phyloP scores from a whole-genome alignment of 768 basidiomycete genomes.

The Pisolithus orientalis region DNA sequence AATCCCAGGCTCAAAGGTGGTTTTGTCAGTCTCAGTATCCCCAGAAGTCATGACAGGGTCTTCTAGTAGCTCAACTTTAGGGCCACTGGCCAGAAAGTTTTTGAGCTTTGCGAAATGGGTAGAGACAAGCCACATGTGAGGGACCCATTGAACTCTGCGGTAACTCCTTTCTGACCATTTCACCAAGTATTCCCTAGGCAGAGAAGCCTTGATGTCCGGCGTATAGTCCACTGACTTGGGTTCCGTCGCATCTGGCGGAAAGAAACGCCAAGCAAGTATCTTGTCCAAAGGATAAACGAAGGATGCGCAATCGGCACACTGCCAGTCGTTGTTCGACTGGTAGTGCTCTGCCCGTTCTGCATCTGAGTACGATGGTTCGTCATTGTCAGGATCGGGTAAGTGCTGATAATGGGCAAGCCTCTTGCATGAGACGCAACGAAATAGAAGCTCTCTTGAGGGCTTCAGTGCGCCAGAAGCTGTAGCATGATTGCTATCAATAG shows the following conservation, averaged over 20 bases:
- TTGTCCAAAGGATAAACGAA: constrained; percentile 69
- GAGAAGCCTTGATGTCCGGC: constrained; percentile 47
- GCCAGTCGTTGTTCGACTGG: constrained; percentile 50
- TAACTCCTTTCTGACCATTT: constrained; percentile 85
- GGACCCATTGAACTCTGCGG: constrained; percentile 79
- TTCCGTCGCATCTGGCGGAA: constrained; percentile 60
- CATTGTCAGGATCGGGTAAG: constrained; percentile 42
- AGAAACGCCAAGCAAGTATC: constrained; percentile 89
- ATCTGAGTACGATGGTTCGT: constrained; percentile 22
- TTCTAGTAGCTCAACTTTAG: constrained; percentile 60
- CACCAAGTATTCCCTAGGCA: constrained; percentile 90
- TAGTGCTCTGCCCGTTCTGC: constrained; percentile 55
- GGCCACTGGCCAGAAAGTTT: constrained; percentile 66
- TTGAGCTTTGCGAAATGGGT: constrained; percentile 63
- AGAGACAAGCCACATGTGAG: constrained; percentile 83
- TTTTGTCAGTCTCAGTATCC: constrained; percentile 24
- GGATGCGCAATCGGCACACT: constrained; percentile 73
- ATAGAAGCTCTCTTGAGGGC: constrained; percentile 46
- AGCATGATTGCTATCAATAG: constrained; percentile 24
- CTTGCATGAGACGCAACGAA: constrained; percentile 80
- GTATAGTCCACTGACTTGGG: constrained; percentile 32
- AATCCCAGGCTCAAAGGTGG: constrained; percentile 35
- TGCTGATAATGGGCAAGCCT: constrained; percentile 79
- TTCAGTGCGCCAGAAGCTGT: constrained; percentile 12
- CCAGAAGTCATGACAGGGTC: constrained; percentile 30